Conservation (phyloP, 2,329 filamentous ascomycete genomes). For the Ophiostoma fasciatum region DNA sequence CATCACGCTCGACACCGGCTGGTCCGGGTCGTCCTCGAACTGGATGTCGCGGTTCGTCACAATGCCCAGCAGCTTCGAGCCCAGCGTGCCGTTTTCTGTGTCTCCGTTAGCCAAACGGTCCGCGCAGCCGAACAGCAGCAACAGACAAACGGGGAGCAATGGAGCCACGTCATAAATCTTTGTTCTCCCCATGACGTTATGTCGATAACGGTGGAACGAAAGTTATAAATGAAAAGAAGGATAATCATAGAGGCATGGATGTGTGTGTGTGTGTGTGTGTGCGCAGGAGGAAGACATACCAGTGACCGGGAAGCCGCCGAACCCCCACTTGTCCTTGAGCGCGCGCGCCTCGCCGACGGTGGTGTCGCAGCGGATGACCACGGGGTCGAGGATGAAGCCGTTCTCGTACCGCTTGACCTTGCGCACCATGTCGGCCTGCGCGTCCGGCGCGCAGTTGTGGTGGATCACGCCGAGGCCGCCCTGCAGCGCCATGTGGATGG, state of each 20-base stretch:
- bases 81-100: constrained; percentile 77
- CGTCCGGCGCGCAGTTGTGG: constrained; percentile 97
- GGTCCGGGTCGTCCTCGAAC: constrained; percentile 65
- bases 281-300: constrained; percentile 46
- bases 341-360: constrained; percentile 84
- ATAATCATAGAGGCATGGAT: too few species aligned
- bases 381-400: constrained; percentile 92
- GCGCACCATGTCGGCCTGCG: constrained; percentile 95
- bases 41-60: constrained; percentile 97
- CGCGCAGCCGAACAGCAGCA: constrained; percentile 5
- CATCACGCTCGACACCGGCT: constrained; percentile 81
- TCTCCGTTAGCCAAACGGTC: constrained; percentile 21
- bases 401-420: constrained; percentile 99
- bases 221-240: constrained; percentile 67
- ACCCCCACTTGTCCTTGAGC: constrained; percentile 95
- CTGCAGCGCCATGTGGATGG: constrained; percentile 87
- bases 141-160: constrained; percentile 3
- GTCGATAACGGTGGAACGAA: constrained; percentile 99
- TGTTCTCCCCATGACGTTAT: constrained; percentile 72
- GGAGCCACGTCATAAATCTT: constrained; percentile 18
- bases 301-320: constrained; percentile 95
- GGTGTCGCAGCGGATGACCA: constrained; percentile 75
- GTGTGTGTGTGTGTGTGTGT: too few species aligned
- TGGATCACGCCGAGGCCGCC: constrained; percentile 90
- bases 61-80: constrained; percentile 92